Percentiles rank a stretch among this genome's conserved stretches.
phyloP scores from a whole-genome alignment of 148 eudicot genomes.

The Pharnaceum exiguum region DNA sequence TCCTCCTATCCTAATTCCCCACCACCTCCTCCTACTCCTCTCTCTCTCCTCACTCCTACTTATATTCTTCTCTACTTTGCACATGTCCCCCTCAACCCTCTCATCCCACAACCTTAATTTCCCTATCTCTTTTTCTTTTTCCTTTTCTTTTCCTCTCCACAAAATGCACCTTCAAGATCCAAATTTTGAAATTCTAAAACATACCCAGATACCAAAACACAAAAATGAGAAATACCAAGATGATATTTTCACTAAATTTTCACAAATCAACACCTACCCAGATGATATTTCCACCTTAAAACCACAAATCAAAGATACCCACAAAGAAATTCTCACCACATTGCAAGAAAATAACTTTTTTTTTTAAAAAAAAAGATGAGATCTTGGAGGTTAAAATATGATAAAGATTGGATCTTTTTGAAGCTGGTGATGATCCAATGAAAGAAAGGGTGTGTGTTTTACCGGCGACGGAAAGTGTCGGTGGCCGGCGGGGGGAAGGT shows the following conservation, averaged over 20 bases:
- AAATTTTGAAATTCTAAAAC: not conserved
- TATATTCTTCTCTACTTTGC: slow-evolving; percentile 29
- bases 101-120: slow-evolving; percentile 15
- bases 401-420: not conserved
- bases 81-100: slow-evolving; percentile 30
- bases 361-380: slow-evolving; percentile 3
- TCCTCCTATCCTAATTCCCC: slow-evolving; percentile 21
- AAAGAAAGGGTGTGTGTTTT: slow-evolving; percentile 1
- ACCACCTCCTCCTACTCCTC: slow-evolving; percentile 32
- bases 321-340: not conserved
- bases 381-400: slow-evolving; percentile 13
- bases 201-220: slow-evolving; percentile 21
- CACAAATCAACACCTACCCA: slow-evolving; percentile 11
- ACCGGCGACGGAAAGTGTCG: slow-evolving; percentile 3
- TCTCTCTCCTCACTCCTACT: slow-evolving; percentile 29
- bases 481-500: slow-evolving; percentile 15
- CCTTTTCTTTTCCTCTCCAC: not conserved
- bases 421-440: slow-evolving; percentile 10
- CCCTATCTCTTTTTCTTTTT: not conserved
- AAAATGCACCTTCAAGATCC: slow-evolving; percentile 1
- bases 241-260: not conserved
- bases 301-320: not conserved
- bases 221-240: not conserved
- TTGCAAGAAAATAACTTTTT: not conserved
- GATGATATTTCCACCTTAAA: not conserved